Base-by-base conservation (phyloP, 176 grass and related monocot species). In the Puya raimondii region DNA sequence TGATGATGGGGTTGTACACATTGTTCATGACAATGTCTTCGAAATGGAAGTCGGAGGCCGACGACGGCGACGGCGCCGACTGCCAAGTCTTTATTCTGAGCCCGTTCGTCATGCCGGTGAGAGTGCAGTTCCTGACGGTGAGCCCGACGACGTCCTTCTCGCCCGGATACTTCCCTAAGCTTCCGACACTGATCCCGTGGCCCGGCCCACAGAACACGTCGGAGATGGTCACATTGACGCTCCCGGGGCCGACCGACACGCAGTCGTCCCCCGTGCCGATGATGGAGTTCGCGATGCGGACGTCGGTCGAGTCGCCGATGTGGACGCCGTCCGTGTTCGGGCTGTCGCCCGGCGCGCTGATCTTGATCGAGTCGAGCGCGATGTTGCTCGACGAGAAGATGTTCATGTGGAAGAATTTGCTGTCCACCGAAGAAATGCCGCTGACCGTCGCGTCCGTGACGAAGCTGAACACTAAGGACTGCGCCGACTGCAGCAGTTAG, bases 281-380 rank as follows among this genome's bases (percentile, higher is more conserved):
- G 61, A 23, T 66, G 10, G 87, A 80, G 51, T 64, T 5, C 2
- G 12, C 59, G 76, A 96, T 91, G 70, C 63, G 85, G 6, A 96
- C 11, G 74, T 83, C 72, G 4, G 11, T 76, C 5, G 77, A 81
- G 64, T 85, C 79, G 13, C 84, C 84, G 26, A 96, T 71, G 84
- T 96, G 91, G 73, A 96, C 83, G 54, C 87, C 91, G 76, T 96
- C 84, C 4, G 91, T 96, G 84, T 91, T 96, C 9, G 87, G 91
- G 82, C 84, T 91, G 78, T 96, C 15, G 0, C 48, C 66, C 0
- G 87, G 87, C 3, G 91, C 84, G 9, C 21, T 68, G 77, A 96
- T 80, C 25, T 21, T 80, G 76, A 96, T 73, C 48, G 47, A 70
- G n/a, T 85, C 68, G 11, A 96, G 20, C 18, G 69, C 0, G 12